These are phyloP conservation scores for Zarea fungicola DNA, from an alignment of 2,329 filamentous ascomycete species.

Conservation along the genomic window DNA sequence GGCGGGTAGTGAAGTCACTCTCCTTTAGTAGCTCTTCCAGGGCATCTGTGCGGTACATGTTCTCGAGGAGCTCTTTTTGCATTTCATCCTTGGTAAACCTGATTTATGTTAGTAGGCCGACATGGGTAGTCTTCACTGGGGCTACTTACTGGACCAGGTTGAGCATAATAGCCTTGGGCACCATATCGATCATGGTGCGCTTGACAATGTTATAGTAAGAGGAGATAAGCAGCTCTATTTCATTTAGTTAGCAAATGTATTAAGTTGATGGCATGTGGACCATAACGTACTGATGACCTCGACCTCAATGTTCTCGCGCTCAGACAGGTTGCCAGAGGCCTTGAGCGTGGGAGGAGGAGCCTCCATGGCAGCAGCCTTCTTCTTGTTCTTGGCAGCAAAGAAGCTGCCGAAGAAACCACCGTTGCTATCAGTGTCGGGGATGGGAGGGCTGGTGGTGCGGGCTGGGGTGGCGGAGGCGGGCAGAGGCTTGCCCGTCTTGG, in stretches of 20 bases:
- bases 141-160: constrained; percentile 82
- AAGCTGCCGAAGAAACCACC: constrained; percentile 95
- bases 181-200: constrained; percentile 99
- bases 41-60: constrained; percentile 90
- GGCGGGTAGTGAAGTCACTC: constrained; percentile 90
- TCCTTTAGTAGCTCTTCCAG: constrained; percentile 95
- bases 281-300: constrained; percentile 97
- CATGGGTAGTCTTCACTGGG: not conserved
- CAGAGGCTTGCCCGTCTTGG: constrained; percentile 95
- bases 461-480: constrained; percentile 59
- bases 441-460: constrained; percentile 70
- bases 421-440: constrained; percentile 52
- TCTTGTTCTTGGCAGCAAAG: constrained; percentile 99
- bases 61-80: constrained; percentile 93
- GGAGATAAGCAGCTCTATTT: constrained; percentile 79
- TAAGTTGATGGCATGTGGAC: not conserved
- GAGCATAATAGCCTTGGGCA: constrained; percentile 98
- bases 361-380: constrained; percentile 99
- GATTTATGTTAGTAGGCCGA: constrained; percentile 9
- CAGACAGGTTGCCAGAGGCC: constrained; percentile 86
- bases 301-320: constrained; percentile 92
- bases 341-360: constrained; percentile 87
- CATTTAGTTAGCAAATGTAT: not conserved
- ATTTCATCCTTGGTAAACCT: constrained; percentile 97
- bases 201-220: constrained; percentile 99